These are phyloP conservation scores for Epichloe amarillans DNA, from an alignment of 2,329 filamentous ascomycete genomes.

Conservation along the genomic window DNA sequence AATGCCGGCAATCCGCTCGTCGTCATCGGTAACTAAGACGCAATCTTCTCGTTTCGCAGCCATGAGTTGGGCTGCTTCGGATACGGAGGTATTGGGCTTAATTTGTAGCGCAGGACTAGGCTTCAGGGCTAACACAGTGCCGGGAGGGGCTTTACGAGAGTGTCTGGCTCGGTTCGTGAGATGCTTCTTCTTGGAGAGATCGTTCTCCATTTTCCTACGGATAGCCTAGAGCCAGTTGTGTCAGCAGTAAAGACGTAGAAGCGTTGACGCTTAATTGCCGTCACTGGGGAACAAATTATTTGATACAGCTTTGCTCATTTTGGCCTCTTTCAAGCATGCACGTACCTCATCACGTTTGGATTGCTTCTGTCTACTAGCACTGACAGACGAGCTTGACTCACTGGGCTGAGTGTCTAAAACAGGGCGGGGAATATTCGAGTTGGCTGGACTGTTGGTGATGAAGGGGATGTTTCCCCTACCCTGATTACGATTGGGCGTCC, in stretches of 20 bases:
- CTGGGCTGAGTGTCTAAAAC: slow-evolving; percentile 48
- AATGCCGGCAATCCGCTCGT: slow-evolving; percentile 95
- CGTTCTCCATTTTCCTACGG: slow-evolving; percentile 88
- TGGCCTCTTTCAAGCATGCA: slow-evolving; percentile 9
- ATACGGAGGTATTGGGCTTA: slow-evolving; percentile 84
- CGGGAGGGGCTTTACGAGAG: slow-evolving; percentile 85
- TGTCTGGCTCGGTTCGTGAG: slow-evolving; percentile 64
- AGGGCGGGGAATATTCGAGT: slow-evolving; percentile 60
- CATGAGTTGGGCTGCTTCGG: slow-evolving; percentile 96
- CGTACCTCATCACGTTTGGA: slow-evolving; percentile 95
- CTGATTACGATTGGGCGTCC: slow-evolving; percentile 52
- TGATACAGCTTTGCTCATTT: neutral
- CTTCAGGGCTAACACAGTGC: slow-evolving; percentile 88
- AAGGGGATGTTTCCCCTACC: slow-evolving; percentile 46
- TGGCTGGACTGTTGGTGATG: slow-evolving; percentile 41
- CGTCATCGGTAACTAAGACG: slow-evolving; percentile 92
- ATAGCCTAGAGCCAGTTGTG: slow-evolving; percentile 54
- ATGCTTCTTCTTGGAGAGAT: slow-evolving; percentile 95
- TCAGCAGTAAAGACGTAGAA: neutral
- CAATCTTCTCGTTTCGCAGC: slow-evolving; percentile 97
- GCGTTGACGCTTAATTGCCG: neutral
- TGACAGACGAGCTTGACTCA: slow-evolving; percentile 59
- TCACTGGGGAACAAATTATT: neutral
- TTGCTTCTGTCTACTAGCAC: slow-evolving; percentile 90
- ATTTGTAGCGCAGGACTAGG: slow-evolving; percentile 95